Percentiles rank a stretch among this genome's conserved stretches.
These are phyloP conservation scores for Mallotus nudiflorus DNA, from an alignment of 345 rosid genomes.

Conservation along the genomic window DNA sequence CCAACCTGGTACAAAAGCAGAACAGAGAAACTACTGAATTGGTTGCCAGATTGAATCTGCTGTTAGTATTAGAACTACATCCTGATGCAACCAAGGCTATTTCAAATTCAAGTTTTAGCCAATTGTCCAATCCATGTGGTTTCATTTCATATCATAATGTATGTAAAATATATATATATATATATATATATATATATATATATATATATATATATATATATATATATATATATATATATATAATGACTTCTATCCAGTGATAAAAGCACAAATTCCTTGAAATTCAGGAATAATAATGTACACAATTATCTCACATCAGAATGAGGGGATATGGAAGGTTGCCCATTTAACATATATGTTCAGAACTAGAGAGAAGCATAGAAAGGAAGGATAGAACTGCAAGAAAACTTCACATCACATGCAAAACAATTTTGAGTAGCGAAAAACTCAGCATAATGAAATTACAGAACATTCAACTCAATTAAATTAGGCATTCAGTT, in stretches of 20 bases:
- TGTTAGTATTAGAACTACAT: background rate
- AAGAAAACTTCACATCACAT: background rate
- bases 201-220: background rate
- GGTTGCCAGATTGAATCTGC: background rate
- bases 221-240: background rate
- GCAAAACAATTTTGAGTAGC: background rate
- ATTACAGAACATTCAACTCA: background rate
- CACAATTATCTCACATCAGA: background rate
- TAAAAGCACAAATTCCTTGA: background rate
- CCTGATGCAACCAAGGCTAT: background rate
- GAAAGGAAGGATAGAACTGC: background rate
- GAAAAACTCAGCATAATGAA: background rate
- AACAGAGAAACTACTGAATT: constrained; percentile 11
- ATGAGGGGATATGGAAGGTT: background rate
- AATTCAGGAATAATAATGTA: background rate
- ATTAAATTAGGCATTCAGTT: background rate
- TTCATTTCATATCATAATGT: background rate
- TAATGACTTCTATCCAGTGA: background rate
- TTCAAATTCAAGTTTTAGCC: background rate
- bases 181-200: background rate
- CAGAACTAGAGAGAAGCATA: background rate
- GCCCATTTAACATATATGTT: too few species aligned
- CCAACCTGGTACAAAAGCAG: constrained; percentile 45
- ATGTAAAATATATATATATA: background rate
- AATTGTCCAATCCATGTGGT: background rate